Conservation (phyloP, 352 stramenopile species). For the Globisporangium lucens region DNA sequence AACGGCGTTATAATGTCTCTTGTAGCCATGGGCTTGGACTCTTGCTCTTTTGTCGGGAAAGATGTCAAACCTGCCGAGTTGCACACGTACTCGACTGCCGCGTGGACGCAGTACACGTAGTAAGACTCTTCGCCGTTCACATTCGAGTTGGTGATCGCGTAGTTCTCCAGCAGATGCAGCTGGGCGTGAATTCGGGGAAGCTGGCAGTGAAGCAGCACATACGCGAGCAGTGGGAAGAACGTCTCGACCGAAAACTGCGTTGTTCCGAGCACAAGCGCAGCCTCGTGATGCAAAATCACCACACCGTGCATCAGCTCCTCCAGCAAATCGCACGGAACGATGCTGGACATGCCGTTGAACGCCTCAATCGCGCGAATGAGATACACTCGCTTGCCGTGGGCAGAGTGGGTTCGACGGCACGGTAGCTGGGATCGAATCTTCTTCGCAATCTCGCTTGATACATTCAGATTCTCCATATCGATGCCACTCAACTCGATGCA, state of each 20-base stretch:
- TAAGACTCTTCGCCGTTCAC: constrained; percentile 87
- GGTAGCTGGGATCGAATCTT: constrained; percentile 57
- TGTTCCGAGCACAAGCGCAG: constrained; percentile 81
- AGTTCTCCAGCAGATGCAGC: constrained; percentile 81
- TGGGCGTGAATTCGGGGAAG: constrained; percentile 75
- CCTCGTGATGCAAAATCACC: constrained; percentile 80
- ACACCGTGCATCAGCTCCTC: constrained; percentile 86
- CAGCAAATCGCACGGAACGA: constrained; percentile 81
- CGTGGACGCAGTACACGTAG: constrained; percentile 87
- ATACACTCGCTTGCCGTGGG: constrained; percentile 32
- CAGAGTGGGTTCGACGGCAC: constrained; percentile 37
- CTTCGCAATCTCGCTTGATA: constrained; percentile 48
- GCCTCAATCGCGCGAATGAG: constrained; percentile 70
- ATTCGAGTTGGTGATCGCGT: constrained; percentile 74
- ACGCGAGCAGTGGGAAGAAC: constrained; percentile 82
- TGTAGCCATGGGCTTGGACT: background rate
- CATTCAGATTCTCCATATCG: constrained; percentile 61
- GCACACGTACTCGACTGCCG: constrained; percentile 81
- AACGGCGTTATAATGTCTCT: background rate
- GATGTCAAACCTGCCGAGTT: constrained; percentile 41
- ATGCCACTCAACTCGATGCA: constrained; percentile 59
- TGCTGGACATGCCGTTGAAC: constrained; percentile 74
- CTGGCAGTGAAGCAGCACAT: constrained; percentile 73
- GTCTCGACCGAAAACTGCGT: constrained; percentile 86
- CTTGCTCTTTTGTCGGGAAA: background rate